These are phyloP conservation scores for Exserohilum turcica DNA, from an alignment of 2,329 filamentous ascomycete genomes.

Conservation along the genomic window DNA sequence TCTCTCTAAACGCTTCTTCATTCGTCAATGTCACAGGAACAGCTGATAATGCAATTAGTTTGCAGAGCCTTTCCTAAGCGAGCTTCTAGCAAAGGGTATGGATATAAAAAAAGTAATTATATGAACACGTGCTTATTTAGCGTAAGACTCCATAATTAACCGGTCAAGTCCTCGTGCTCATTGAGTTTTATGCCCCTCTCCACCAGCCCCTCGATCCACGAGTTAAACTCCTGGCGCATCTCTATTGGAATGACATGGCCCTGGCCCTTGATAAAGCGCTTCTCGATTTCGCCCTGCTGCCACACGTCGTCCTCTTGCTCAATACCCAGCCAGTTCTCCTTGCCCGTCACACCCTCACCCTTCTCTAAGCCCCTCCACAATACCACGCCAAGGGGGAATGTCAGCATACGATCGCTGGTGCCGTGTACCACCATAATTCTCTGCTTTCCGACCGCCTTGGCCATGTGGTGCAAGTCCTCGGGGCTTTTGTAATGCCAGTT, in stretches of 20 bases:
- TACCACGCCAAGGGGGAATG: constrained; percentile 69
- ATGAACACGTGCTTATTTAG: too few relatives aligned
- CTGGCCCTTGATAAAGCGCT: constrained; percentile 68
- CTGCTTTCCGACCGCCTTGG: constrained; percentile 70
- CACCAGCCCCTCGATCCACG: constrained; percentile 63
- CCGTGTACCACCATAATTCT: constrained; percentile 81
- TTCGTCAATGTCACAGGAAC: too few relatives aligned
- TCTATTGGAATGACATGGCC: constrained; percentile 80
- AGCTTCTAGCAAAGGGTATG: too few relatives aligned
- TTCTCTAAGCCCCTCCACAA: constrained; percentile 70
- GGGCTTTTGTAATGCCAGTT: constrained; percentile 78
- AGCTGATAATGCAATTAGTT: too few relatives aligned
- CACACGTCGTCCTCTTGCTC: constrained; percentile 44
- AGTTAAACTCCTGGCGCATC: constrained; percentile 70
- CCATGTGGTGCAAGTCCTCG: constrained; percentile 68
- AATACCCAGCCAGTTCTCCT: constrained; percentile 41
- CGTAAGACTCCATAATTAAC: too few relatives aligned
- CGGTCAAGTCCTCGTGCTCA: constrained; percentile 18
- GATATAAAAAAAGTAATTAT: too few relatives aligned
- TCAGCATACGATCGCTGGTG: constrained; percentile 77
- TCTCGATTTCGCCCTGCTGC: constrained; percentile 54
- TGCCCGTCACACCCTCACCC: constrained; percentile 44
- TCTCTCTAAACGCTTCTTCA: too few relatives aligned
- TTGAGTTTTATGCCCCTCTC: constrained; percentile 58
- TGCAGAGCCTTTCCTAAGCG: too few relatives aligned